Base-by-base conservation (phyloP, 306 rosid species). In the Hylodesmum podocarpum region DNA sequence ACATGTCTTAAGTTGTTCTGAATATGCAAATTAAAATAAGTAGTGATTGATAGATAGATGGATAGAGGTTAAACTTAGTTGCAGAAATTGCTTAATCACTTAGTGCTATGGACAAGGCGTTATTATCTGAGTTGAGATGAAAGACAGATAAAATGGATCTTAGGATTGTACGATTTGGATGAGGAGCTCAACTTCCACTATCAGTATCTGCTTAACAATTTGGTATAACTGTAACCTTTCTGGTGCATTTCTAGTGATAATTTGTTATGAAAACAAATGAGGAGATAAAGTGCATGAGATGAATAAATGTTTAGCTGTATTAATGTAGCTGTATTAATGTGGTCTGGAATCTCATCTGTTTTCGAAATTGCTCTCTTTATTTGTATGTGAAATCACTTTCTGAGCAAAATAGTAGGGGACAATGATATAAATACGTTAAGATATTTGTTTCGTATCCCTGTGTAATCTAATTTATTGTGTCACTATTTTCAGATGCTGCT, bases 61-160 rank as follows among this genome's bases (percentile, higher is more conserved):
- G 22, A 47, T 12, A 16, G 24, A 50, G 10, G 13, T 33, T 33
- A 61, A 61, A 0, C 15, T n/a, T 16, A n/a, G 8, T 61, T n/a
- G 16, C 6, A n/a, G 67, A 61, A 31, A 61, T 24, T 63, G 73
- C 44, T 43, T 16, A n/a, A 14, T 39, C 37, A 37, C 29, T 44
- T 24, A 61, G 44, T 7, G 78, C 51, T 33, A 18, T 11, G 25
- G 36, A 47, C 46, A 41, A 71, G 47, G 53, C n/a, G 19, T 0
- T 22, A 10, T 72, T 57, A 47, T 50, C 50, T 63, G 58, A 27
- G 31, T 51, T 50, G 50, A 72, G 37, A 25, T 40, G 72, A 78
- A 25, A 62, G 16, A 31, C 19, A 9, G 13, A 63, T n/a, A 15
- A 34, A 33, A 41, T 25, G 40, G 6, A 69, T 68, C 40, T 67